Base-by-base conservation (phyloP, 108 stramenopile genomes). In the Skeletonema marinoi region DNA sequence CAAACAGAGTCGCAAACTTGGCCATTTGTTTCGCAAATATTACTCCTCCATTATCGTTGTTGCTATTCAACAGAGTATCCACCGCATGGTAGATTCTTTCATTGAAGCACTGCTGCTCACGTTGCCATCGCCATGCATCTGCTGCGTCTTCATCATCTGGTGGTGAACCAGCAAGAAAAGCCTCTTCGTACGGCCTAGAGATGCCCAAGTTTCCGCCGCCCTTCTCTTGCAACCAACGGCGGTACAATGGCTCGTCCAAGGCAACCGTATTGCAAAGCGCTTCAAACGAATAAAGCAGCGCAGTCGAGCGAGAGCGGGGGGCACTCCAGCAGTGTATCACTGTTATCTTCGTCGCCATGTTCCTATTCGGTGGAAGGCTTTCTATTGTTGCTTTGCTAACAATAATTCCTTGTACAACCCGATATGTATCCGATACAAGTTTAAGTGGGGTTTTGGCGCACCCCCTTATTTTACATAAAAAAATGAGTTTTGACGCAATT, bases 21-120 rank as follows among this genome's bases (percentile, higher is more conserved):
- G 95, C 93, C 90, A 98, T 96, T 87, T 98, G 96, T 79, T 98
- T 98, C 68, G 86, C 82, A 77, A 97, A 97, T 14, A 96, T 71
- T 9, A 90, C 87, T n/a, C 38, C 58, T 2, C 56, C 63, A 2
- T 38, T 38, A 30, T 84, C 54, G 1, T 32, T 66, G 6, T 58
- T 66, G 6, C 50, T 46, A 9, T 54, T 65, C n/a, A 68, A 65
- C 11, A 69, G 67, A 35, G 82, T 81, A 9, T 68, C 35, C 14
- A 85, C 81, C 9, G 83, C 87, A 66, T 85, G 46, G n/a, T 83
- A 64, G 21, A 94, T 77, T 10, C 93, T 83, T 60, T 90, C 88
- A 14, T 81, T 64, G 36, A 88, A 73, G 29, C 83, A 78, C 44
- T 85, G 48, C 16, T 80, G 81, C 69, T 88, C 90, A 32, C 89